Conservation (phyloP, 2,329 filamentous ascomycete genomes). For the Cercospora beticola region DNA sequence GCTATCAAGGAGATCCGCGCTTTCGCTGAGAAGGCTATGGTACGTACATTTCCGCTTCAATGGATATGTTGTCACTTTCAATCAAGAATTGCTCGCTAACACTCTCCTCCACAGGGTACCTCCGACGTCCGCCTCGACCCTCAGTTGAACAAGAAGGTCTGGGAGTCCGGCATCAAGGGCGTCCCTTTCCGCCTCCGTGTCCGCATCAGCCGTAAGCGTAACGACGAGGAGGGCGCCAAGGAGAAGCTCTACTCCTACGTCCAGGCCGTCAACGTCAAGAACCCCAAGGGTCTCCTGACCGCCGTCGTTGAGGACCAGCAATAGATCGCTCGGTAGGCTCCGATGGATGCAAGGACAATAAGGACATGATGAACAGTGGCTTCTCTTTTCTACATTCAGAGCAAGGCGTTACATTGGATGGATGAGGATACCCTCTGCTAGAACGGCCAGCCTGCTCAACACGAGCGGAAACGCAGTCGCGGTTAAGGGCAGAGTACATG, state of each 20-base stretch:
- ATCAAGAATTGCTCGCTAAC: background rate
- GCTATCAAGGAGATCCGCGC: conserved; percentile 99
- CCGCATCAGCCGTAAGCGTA: conserved; percentile 98
- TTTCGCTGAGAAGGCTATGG: conserved; percentile 93
- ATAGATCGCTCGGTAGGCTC: background rate
- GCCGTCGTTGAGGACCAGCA: conserved; percentile 71
- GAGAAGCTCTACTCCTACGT: conserved; percentile 99
- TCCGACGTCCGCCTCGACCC: conserved; percentile 96
- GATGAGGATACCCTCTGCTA: conserved; percentile 10
- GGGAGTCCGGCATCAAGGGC: conserved; percentile 98
- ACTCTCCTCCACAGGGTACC: conserved; percentile 69
- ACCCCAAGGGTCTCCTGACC: conserved; percentile 95
- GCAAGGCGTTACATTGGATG: conserved; percentile 8
- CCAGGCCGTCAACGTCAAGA: conserved; percentile 99
- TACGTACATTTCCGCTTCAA: conserved; percentile 55
- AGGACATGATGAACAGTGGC: conserved; percentile 1
- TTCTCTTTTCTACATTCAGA: background rate
- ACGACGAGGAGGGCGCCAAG: conserved; percentile 99
- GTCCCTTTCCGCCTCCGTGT: conserved; percentile 96
- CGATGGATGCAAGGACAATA: background rate
- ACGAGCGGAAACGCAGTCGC: background rate
- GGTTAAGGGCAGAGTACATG: background rate
- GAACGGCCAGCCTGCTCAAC: background rate
- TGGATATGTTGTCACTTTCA: background rate
- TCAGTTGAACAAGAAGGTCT: conserved; percentile 99